Base-by-base conservation (phyloP, 2,329 filamentous ascomycete genomes). In the Penicillium sp. region DNA sequence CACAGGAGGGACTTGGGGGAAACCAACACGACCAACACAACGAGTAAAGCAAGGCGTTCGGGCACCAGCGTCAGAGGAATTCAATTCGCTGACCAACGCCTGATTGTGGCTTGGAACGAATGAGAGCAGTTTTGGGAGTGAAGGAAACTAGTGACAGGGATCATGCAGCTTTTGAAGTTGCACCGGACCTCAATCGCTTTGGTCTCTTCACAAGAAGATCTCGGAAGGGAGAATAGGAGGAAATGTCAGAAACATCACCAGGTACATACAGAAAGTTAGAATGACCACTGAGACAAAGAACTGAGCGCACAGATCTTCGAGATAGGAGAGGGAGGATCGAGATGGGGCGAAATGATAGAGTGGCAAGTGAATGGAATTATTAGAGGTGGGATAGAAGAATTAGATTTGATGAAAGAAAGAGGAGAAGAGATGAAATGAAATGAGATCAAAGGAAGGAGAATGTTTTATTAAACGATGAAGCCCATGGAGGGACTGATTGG, bases 31-130 rank as follows among this genome's bases (percentile, higher is more conserved):
- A 8, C 53, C 55, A 39, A 45, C 42, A 16, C 34, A 30, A 48
- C 41, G 41, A 59, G 50, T 46, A 62, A 62, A 62, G 62, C 63
- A 61, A 67, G 64, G 62, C 62, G 60, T 66, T 68, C 63, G 65
- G 65, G 65, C 65, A 68, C 53, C 63, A 65, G 64, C 52, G 61
- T 61, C 55, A 52, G 57, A 62, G 54, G 52, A 52, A 56, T 63
- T 50, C 56, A 58, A 58, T 62, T 64, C 57, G 64, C 60, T 62
- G 59, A 58, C 50, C 52, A 56, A 55, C 49, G 54, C 54, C 56
- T 58, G 61, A 55, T 45, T 61, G 55, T 63, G 60, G 63, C 56
- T 62, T 64, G 59, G 52, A 38, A 37, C 51, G 53, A 59, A 60
- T 60, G 54, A 59, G 55, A 58, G 53, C 55, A 56, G 50, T 54